phyloP scores from a whole-genome alignment of 2,329 filamentous ascomycete species.

The Geoglossum cookeanum region DNA sequence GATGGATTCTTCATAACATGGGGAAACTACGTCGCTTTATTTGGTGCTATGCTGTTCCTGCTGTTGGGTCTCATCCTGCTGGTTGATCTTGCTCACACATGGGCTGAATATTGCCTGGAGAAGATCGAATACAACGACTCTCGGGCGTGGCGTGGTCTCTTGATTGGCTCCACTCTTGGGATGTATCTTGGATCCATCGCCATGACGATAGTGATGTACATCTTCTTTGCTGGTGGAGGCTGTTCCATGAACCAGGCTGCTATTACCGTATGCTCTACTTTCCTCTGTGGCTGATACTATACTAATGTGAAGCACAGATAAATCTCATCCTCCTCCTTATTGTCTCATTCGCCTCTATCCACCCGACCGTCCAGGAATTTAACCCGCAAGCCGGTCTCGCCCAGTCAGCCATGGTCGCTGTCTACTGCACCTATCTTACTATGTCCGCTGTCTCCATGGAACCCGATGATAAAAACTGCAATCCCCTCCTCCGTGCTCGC shows the following conservation, averaged over 20 bases:
- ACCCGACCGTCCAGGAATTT: conserved; percentile 73
- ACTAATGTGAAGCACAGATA: conserved; percentile 26
- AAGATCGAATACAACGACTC: conserved; percentile 88
- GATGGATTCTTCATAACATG: conserved; percentile 89
- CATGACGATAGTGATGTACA: conserved; percentile 94
- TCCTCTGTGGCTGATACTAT: background rate
- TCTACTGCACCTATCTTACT: conserved; percentile 97
- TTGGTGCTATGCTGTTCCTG: conserved; percentile 81
- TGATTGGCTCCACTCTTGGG: conserved; percentile 78
- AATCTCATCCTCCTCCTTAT: conserved; percentile 71
- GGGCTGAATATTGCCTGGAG: conserved; percentile 88
- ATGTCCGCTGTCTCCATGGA: conserved; percentile 99
- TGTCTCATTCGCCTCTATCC: conserved; percentile 70
- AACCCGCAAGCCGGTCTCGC: conserved; percentile 88
- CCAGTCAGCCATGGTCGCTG: conserved; percentile 91
- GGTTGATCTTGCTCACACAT: conserved; percentile 87
- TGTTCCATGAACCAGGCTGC: conserved; percentile 95
- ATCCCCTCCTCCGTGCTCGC: conserved; percentile 70
- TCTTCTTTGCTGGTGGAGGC: conserved; percentile 68
- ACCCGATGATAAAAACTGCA: conserved; percentile 84
- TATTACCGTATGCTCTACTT: conserved; percentile 42
- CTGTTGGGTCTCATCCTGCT: conserved; percentile 80
- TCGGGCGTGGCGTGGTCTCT: conserved; percentile 59
- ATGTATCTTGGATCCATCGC: conserved; percentile 86
- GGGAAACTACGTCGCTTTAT: conserved; percentile 82